Evolutionary conservation across 2,329 filamentous ascomycete genomes (phyloP), one percentile per base, ranked within the genome.

Genomic region (Talaromyces albobiverticillius): DNA sequence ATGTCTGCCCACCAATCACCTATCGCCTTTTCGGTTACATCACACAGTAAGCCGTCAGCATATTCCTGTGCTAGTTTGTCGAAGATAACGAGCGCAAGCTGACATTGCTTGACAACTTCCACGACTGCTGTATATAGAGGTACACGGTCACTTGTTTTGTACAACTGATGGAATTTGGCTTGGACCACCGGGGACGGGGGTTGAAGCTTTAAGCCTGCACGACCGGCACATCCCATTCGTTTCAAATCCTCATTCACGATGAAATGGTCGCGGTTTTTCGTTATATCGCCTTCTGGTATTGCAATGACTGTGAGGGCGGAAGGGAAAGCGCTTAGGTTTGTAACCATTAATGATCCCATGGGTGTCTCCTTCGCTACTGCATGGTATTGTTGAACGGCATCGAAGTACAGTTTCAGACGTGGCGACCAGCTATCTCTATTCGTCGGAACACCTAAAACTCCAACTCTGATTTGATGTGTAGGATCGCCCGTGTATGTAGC

Each of bases 1-100:
- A 96, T 87, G 64, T 96, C 90, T 1, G 89, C 86, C 94, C 94
- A 97, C 94, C 94, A 99, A 69, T 96, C 89, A 58, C 86, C 87
- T 62, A 97, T 85, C 1, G 92, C 90, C 58, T 82, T 86, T 69
- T 99, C 94, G 0, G 94, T 97, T 41, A 94, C 80, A 73, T 99
- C 94, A 69, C 94, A 99, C 3, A 99, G 81, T 22, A 96, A 75
- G 0, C 94, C 94, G 65, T 99, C 94, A 7, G 90, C 89, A 67
- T 95, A 97, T 60, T 92, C 89, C 26, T 87, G 82, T n/a, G 89
- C 86, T 5, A 97, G 77, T 68, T 92, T 90, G 51, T 87, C 89
- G 71, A 96, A 99, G 57, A 96, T 78, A 65, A 89, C 87, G 56
- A 99, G 75, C 0, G 94, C 91, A 31, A 90, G 84, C 70, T 99